phyloP scores from a whole-genome alignment of 176 grass and related monocot genomes.

The Phoenix dactylifera region DNA sequence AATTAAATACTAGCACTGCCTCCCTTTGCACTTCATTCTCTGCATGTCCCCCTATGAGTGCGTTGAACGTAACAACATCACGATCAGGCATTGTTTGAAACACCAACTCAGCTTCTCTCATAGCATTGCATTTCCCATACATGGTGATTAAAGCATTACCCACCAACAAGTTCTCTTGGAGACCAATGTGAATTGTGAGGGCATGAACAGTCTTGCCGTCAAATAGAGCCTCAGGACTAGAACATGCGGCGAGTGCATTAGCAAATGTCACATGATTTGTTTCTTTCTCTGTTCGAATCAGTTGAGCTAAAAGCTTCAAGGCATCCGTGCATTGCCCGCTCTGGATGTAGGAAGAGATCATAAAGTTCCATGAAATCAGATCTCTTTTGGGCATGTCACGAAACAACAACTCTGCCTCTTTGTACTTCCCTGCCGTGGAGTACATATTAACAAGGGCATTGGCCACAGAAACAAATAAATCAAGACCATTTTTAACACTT shows the following conservation, averaged over 20 bases:
- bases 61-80: conserved; percentile 66
- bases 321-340: conserved; percentile 25
- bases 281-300: conserved; percentile 33
- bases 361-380: conserved; percentile 76
- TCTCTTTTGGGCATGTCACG: conserved; percentile 47
- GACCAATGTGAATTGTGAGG: conserved; percentile 32
- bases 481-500: conserved; percentile 24
- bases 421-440: conserved; percentile 27
- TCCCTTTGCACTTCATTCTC: conserved; percentile 26
- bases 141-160: conserved; percentile 49
- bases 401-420: conserved; percentile 41
- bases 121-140: conserved; percentile 61
- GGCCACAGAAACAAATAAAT: conserved; percentile 25
- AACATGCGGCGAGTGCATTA: conserved; percentile 54
- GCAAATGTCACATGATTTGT: conserved; percentile 66
- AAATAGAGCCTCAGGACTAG: conserved; percentile 30
- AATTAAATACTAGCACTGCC: conserved; percentile 44
- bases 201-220: conserved; percentile 66
- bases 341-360: conserved; percentile 57
- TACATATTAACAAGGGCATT: conserved; percentile 49
- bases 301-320: conserved; percentile 26
- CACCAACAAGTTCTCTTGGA: conserved; percentile 45
- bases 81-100: conserved; percentile 40
- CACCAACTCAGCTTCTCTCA: conserved; percentile 35
- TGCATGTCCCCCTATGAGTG: conserved; percentile 57